Percentiles rank a stretch among this genome's conserved stretches.
Evolutionary conservation across 345 rosid species (phyloP).

Genomic region (Clausena lansium): DNA sequence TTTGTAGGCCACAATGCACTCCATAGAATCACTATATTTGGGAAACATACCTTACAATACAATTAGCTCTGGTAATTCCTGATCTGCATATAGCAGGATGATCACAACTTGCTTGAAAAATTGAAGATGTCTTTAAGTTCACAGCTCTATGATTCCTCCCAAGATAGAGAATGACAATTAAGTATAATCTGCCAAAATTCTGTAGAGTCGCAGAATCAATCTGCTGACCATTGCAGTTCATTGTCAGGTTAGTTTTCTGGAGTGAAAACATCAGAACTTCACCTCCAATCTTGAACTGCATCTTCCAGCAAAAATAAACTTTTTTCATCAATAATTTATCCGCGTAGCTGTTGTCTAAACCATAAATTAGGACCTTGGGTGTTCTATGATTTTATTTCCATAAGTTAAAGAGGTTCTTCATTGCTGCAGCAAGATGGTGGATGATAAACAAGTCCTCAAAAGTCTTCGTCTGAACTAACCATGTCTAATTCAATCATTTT

Average conservation of each 20-base stretch:
- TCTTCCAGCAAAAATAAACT: neutral
- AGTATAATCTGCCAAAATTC: neutral
- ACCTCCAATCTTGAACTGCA: neutral
- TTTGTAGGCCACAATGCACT: neutral
- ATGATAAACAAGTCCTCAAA: slow-evolving; percentile 13
- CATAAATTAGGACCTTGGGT: neutral
- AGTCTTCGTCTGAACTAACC: slow-evolving; percentile 70
- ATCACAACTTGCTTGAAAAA: neutral
- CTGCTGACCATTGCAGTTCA: neutral
- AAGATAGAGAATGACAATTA: neutral
- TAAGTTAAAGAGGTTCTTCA: neutral
- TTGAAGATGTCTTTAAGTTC: neutral
- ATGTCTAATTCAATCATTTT: slow-evolving; percentile 70
- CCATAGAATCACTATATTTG: neutral
- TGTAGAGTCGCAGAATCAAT: neutral
- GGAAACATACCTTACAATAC: neutral
- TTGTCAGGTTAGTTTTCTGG: neutral
- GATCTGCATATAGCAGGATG: neutral
- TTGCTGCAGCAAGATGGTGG: neutral
- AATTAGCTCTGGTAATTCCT: neutral
- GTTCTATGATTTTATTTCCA: neutral
- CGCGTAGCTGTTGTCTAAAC: neutral
- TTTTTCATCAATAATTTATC: neutral
- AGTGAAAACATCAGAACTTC: neutral
- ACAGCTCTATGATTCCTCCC: neutral